Evolutionary conservation across 1,284 basidiomycete genomes (phyloP), one percentile per base, ranked within the genome.

Genomic region (Cutaneotrichosporon dermatis): DNA sequence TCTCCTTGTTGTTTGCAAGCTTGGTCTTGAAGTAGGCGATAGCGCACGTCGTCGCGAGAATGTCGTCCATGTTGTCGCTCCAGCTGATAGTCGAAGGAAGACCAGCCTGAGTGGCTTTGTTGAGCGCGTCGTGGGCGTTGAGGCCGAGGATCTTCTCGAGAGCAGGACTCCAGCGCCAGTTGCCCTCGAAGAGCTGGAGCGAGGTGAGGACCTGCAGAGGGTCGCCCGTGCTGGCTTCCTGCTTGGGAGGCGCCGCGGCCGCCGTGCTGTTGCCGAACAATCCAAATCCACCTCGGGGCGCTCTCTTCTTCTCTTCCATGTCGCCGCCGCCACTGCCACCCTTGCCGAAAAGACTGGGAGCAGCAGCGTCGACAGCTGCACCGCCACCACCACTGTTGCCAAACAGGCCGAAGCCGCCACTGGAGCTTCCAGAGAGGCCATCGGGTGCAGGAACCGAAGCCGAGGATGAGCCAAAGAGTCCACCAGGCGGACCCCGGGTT

Each of bases 111-210:
- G 37, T 39, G 15, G 39, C 35, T 33, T 48, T 35, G 35, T 44
- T 54, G 40, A 51, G 45, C 4, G 49, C 44, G 1, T 39, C 53
- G 4, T 13, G 36, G 7, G 44, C 35, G 8, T 25, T 43, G 16
- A 55, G n/a, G 43, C 48, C 48, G 1, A 55, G 39, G 12, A 58
- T 34, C 8, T 9, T 6, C 41, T 55, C 54, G 9, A 63, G 58
- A 1, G 25, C 8, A 8, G 12, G 5, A 10, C n/a, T 51, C 62
- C 62, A 63, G n/a, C 25, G 15, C 62, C 62, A 63, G 56, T 54
- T 60, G 34, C 62, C 62, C 8, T 44, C 37, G 16, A 63, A 63
- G 8, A 34, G 35, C 51, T 63, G 62, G 37, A 63, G 46, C 8
- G 39, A 6, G 2, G 51, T 50, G 33, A 63, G 50, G 6, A 9